These are phyloP conservation scores for Paramecium sexaurelia DNA, from an alignment of 73 alveolate genomes.

Conservation along the genomic window DNA sequence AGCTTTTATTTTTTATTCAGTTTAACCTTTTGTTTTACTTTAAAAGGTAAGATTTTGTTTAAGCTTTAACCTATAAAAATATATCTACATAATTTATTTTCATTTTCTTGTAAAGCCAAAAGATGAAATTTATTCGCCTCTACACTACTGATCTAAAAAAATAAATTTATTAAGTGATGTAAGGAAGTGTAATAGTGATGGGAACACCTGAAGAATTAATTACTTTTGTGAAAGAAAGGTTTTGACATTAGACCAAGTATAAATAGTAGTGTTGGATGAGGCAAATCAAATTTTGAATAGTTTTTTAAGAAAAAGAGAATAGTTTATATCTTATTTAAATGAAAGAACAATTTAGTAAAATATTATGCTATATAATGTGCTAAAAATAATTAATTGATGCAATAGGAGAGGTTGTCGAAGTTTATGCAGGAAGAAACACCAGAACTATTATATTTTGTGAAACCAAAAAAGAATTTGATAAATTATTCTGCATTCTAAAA, in stretches of 20 bases:
- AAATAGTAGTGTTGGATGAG: constrained; percentile 83
- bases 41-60: no score
- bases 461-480: constrained; percentile 94
- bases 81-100: no score
- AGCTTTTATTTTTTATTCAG: no score
- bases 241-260: constrained; percentile 21
- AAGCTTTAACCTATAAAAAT: no score
- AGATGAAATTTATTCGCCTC: no score
- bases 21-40: no score
- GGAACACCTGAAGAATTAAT: constrained; percentile 99
- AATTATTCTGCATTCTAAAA: constrained; percentile 88
- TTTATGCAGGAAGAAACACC: constrained; percentile 90
- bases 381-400: constrained; percentile 85
- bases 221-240: constrained; percentile 93
- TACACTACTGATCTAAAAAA: constrained; percentile 60
- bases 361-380: constrained; percentile 94
- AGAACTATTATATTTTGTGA: constrained; percentile 95
- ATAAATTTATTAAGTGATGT: constrained; percentile 50
- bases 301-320: constrained; percentile 97
- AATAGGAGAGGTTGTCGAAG: constrained; percentile 90
- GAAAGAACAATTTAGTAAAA: constrained; percentile 83
- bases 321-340: constrained; percentile 80
- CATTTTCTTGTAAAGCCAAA: no score
- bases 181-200: constrained; percentile 96
- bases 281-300: constrained; percentile 99